Evolutionary conservation across 2,329 filamentous ascomycete genomes (phyloP).

Genomic region (Daldinia sp.): DNA sequence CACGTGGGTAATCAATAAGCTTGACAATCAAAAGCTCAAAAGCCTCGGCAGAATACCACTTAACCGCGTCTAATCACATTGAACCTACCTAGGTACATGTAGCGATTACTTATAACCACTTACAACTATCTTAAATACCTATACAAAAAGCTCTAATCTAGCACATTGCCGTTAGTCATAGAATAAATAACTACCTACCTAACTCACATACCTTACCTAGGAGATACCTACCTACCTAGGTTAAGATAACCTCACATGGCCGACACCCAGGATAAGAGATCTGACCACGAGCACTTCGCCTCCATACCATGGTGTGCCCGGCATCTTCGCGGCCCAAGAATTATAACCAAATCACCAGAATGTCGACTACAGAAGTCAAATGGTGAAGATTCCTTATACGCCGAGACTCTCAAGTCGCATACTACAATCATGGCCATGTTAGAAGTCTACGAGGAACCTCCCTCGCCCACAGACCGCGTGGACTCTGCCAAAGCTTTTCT

Average conservation of each 20-base stretch:
- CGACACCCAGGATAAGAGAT: background rate
- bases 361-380: constrained; percentile 54
- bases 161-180: no score
- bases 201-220: no score
- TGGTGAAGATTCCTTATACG: constrained; percentile 65
- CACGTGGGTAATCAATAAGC: no score
- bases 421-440: constrained; percentile 62
- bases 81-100: no score
- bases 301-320: constrained; percentile 62
- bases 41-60: no score
- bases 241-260: background rate
- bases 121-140: no score
- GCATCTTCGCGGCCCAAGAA: constrained; percentile 56
- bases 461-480: constrained; percentile 43
- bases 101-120: no score
- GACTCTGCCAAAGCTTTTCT: constrained; percentile 52
- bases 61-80: no score
- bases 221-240: no score
- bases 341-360: constrained; percentile 24
- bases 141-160: no score
- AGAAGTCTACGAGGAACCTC: constrained; percentile 55
- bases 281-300: constrained; percentile 45
- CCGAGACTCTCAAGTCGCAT: constrained; percentile 63
- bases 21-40: no score
- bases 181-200: no score